Evolutionary conservation across 257 asterid species (phyloP).

Genomic region (Thymus quinquecostatus): DNA sequence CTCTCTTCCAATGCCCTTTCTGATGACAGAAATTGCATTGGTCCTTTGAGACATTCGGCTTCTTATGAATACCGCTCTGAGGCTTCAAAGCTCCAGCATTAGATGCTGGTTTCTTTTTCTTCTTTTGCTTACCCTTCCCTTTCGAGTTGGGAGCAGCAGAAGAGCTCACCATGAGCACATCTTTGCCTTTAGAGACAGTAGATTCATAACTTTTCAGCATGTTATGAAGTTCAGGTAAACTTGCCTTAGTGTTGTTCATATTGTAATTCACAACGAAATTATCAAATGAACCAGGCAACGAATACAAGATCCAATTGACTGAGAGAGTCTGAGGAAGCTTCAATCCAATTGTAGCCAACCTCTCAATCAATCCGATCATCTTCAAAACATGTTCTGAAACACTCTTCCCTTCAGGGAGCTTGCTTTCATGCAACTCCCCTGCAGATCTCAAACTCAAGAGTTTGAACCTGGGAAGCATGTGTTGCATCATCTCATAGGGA

Average conservation of each 20-base stretch:
- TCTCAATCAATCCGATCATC: background rate
- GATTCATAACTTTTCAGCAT: no score
- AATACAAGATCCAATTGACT: background rate
- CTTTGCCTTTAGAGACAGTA: no score
- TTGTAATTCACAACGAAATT: no score
- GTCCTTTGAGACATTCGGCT: no score
- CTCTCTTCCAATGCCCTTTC: conserved; percentile 5
- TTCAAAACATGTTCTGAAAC: background rate
- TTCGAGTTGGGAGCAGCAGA: no score
- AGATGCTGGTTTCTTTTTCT: no score
- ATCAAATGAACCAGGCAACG: background rate
- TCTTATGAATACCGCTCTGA: background rate
- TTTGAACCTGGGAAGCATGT: no score
- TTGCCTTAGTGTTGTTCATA: no score
- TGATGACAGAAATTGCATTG: background rate
- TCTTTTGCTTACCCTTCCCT: no score
- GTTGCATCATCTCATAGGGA: no score
- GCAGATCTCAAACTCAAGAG: background rate
- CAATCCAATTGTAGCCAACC: background rate
- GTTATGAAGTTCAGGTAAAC: no score
- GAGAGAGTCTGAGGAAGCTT: background rate
- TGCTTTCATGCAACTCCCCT: background rate
- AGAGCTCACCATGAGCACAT: no score
- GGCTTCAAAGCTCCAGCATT: background rate
- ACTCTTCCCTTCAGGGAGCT: background rate